A percentile compares a stretch with the other conserved stretches of the same genome.
Evolutionary conservation across 176 grass and related monocot genomes (phyloP).

Genomic region (Carex pumila): DNA sequence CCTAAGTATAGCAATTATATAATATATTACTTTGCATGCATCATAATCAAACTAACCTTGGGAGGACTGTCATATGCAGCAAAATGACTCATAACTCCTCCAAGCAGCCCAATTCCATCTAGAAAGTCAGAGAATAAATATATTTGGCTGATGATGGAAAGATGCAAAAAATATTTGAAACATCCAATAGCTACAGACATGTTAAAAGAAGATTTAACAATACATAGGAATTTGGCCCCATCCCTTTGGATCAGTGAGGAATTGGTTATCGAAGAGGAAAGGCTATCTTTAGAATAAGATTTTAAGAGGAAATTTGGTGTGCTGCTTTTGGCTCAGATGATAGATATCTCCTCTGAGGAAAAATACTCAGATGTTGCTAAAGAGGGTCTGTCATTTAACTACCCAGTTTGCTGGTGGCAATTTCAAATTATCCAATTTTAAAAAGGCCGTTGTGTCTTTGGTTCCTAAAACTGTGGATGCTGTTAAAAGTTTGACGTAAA

Average conservation of each 20-base stretch:
- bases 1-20: conserved; percentile 1
- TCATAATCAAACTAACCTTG: conserved; percentile 51
- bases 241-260: neutral
- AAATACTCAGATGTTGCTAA: neutral
- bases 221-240: neutral
- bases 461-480: neutral
- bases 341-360: neutral
- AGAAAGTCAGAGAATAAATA: conserved; percentile 17
- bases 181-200: neutral
- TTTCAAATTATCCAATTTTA: neutral
- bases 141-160: neutral
- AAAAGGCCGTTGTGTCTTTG: neutral
- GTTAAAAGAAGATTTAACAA: neutral
- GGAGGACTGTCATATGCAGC: conserved; percentile 57
- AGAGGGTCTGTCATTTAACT: neutral
- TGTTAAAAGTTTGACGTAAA: neutral
- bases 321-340: neutral
- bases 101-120: conserved; percentile 98
- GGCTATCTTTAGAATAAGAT: neutral
- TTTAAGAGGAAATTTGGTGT: neutral
- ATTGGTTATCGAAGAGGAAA: neutral
- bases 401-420: neutral
- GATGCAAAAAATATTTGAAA: neutral
- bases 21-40: neutral
- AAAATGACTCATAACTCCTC: conserved; percentile 83